Evolutionary conservation across 768 basidiomycete genomes (phyloP), one percentile per base, ranked within the genome.

Genomic region (Termitomyces sp.): DNA sequence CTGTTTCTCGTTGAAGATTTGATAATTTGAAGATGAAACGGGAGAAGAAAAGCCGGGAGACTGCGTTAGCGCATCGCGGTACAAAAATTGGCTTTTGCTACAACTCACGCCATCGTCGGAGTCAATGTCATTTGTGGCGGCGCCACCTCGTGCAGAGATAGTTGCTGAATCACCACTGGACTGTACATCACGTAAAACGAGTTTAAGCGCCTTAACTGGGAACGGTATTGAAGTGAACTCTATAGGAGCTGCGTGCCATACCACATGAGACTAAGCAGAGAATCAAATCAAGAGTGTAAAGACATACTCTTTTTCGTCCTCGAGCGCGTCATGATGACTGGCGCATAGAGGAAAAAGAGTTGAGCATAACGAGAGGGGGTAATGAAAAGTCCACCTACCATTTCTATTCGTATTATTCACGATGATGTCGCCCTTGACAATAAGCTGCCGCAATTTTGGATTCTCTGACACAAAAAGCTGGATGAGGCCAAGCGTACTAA

Each of bases 261-360:
- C 46, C 23, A 36, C 10, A 44, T 41, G 57, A 43, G 36, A 58
- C 57, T 44, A 63, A 32, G 59, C 61, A 40, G 36, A 54, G 54
- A 55, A 71, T 49, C 14, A 52, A 53, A 60, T 55, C 36, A 35
- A 50, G 57, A 33, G 54, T 33, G 59, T 55, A 35, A 47, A 46
- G 26, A 73, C 89, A 71, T 74, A 97, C 95, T 89, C 64, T 79
- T 81, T 76, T 86, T 91, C 53, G 97, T 92, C 67, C 85, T 82
- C 35, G 96, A 96, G 61, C 97, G 85, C 50, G 97, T 98, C 91
- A 98, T 93, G 72, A 98, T 98, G 67, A 93, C 94, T 96, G 30
- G 30, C 69, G 58, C 66, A 59, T 5, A n/a, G 33, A 46, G 26
- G 52, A 18, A 48, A 43, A 66, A 68, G 62, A 64, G 63, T 68